These are phyloP conservation scores for Schizothecium vesticola DNA, from an alignment of 495 filamentous ascomycete genomes.

Conservation along the genomic window DNA sequence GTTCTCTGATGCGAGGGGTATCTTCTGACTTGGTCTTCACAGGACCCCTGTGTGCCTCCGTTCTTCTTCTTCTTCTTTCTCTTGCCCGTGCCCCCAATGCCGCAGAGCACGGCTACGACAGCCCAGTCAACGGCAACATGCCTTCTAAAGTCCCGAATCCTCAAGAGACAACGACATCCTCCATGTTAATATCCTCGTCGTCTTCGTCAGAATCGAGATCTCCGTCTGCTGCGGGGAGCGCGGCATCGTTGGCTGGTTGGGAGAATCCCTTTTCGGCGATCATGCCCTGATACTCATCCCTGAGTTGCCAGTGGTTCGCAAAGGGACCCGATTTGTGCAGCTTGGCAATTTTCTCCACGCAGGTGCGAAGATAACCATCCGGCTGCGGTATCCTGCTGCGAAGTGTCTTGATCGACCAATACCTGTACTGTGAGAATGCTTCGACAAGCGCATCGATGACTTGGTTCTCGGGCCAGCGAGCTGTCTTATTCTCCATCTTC, in stretches of 20 bases:
- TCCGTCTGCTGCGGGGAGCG: slow-evolving; percentile 28
- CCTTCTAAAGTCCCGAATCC: neutral
- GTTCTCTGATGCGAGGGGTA: slow-evolving; percentile 18
- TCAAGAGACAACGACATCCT: slow-evolving; percentile 52
- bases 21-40: slow-evolving; percentile 14
- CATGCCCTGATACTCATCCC: slow-evolving; percentile 60
- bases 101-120: neutral
- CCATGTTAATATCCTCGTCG: slow-evolving; percentile 67
- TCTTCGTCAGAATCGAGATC: slow-evolving; percentile 55
- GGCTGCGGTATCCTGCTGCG: slow-evolving; percentile 71
- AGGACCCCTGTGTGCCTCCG: neutral
- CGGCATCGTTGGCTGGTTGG: slow-evolving; percentile 44
- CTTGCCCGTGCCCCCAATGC: neutral
- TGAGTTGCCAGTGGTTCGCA: slow-evolving; percentile 77
- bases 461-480: slow-evolving; percentile 79
- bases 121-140: neutral
- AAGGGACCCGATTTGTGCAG: slow-evolving; percentile 75
- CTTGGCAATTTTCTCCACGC: slow-evolving; percentile 72
- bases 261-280: slow-evolving; percentile 44
- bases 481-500: slow-evolving; percentile 70
- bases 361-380: slow-evolving; percentile 84
- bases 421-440: slow-evolving; percentile 76
- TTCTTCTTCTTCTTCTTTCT: neutral
- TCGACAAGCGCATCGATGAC: slow-evolving; percentile 76
- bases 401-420: slow-evolving; percentile 84